phyloP scores from a whole-genome alignment of 164 flowering plant genomes.

The Echeveria elegans region DNA sequence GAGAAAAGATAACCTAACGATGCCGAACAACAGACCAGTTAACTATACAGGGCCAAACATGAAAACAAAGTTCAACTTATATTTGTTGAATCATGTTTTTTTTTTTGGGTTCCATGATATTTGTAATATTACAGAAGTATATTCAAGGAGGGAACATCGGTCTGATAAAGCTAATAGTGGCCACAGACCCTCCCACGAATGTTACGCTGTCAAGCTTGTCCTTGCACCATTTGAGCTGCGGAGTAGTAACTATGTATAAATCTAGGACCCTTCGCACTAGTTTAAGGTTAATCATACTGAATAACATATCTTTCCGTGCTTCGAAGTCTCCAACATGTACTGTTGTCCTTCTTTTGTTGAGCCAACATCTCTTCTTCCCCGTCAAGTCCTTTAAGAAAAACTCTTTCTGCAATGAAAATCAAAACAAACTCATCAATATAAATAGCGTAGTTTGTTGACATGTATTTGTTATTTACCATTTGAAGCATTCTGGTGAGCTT shows the following conservation, averaged over 20 bases:
- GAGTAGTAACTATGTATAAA: slow-evolving; percentile 31
- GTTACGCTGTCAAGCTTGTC: slow-evolving; percentile 30
- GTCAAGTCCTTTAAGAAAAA: slow-evolving; percentile 28
- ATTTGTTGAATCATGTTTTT: background rate
- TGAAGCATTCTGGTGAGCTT: slow-evolving; percentile 26
- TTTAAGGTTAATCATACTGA: slow-evolving; percentile 36
- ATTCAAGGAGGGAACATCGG: slow-evolving; percentile 23
- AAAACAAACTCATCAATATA: background rate
- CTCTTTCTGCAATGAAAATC: slow-evolving; percentile 23
- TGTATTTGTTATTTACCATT: slow-evolving; percentile 20
- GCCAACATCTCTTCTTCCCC: slow-evolving; percentile 33
- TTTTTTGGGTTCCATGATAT: background rate
- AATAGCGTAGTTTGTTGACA: background rate
- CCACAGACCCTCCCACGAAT: slow-evolving; percentile 20
- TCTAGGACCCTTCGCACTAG: slow-evolving; percentile 34
- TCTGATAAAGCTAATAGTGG: slow-evolving; percentile 12
- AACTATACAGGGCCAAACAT: too few species aligned
- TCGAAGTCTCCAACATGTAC: slow-evolving; percentile 16
- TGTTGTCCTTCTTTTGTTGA: slow-evolving; percentile 17
- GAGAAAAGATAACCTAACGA: too few species aligned
- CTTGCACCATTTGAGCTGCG: slow-evolving; percentile 50
- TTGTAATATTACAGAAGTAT: background rate
- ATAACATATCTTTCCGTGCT: slow-evolving; percentile 21
- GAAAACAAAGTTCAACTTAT: background rate
- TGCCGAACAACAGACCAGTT: too few species aligned